Conservation (phyloP, 768 basidiomycete species). For the Kwoniella mangroviensis region DNA sequence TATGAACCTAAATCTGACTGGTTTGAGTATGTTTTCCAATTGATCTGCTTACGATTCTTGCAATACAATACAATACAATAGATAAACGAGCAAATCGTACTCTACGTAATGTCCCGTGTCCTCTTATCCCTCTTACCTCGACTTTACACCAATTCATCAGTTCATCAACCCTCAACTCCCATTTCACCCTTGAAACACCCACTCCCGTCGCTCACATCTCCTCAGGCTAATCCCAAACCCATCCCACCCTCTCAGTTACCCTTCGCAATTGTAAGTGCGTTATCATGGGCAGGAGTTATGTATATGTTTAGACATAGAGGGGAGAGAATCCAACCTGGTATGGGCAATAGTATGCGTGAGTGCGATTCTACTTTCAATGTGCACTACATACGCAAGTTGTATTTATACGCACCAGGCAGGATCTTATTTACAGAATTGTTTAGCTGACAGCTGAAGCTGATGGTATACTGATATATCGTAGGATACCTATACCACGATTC, state of each 20-base stretch:
- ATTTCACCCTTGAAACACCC: conserved; percentile 47
- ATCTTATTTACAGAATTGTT: background rate
- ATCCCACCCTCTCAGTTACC: conserved; percentile 81
- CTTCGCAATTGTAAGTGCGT: conserved; percentile 83
- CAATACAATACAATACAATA: conserved; percentile 9
- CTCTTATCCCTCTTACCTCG: conserved; percentile 90
- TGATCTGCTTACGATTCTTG: background rate
- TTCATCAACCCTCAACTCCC: conserved; percentile 57
- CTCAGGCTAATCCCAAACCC: conserved; percentile 61
- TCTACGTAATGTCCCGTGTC: conserved; percentile 92
- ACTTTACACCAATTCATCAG: conserved; percentile 54
- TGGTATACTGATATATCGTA: conserved; percentile 18
- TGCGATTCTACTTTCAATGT: background rate
- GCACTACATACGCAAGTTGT: background rate
- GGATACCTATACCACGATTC: conserved; percentile 90
- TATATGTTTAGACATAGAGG: conserved; percentile 86
- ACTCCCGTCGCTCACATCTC: conserved; percentile 56
- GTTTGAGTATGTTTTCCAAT: conserved; percentile 31
- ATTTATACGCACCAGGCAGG: too few species aligned
- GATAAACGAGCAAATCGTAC: conserved; percentile 73
- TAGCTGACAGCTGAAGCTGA: background rate
- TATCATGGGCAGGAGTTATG: conserved; percentile 96
- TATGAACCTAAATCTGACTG: background rate
- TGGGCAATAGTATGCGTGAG: conserved; percentile 88
- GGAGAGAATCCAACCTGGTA: conserved; percentile 92